Conservation (phyloP, 345 rosid genomes). For the Theobroma cacao region DNA sequence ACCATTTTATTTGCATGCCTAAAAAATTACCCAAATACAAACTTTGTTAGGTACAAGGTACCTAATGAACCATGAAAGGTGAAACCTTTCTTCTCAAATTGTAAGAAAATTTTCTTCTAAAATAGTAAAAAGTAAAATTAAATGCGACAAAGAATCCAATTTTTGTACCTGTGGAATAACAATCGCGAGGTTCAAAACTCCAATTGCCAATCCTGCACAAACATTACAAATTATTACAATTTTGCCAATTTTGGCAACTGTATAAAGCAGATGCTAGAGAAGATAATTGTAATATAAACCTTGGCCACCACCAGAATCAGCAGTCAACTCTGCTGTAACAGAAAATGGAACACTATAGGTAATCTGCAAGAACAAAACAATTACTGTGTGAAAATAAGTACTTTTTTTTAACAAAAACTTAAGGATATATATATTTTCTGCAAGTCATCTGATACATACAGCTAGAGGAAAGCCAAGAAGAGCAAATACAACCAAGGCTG, state of each 20-base stretch:
- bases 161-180: conserved; percentile 82
- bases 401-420: neutral
- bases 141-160: neutral
- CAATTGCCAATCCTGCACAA: conserved; percentile 86
- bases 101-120: conserved; percentile 7
- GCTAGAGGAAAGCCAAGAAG: conserved; percentile 98
- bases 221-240: neutral
- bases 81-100: neutral
- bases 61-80: neutral
- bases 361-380: conserved; percentile 49
- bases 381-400: neutral
- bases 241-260: neutral
- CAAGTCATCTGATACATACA: conserved; percentile 44
- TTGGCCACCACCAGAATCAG: conserved; percentile 96
- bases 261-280: neutral
- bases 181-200: conserved; percentile 90
- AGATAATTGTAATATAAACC: conserved; percentile 42
- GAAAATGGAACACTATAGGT: conserved; percentile 94
- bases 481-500: conserved; percentile 73
- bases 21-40: neutral
- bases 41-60: neutral
- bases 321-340: conserved; percentile 88
- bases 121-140: neutral
- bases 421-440: neutral
- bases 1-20: neutral